Conservation (phyloP, 805 yeast genomes). For the Starmerella lactis-condensi region DNA sequence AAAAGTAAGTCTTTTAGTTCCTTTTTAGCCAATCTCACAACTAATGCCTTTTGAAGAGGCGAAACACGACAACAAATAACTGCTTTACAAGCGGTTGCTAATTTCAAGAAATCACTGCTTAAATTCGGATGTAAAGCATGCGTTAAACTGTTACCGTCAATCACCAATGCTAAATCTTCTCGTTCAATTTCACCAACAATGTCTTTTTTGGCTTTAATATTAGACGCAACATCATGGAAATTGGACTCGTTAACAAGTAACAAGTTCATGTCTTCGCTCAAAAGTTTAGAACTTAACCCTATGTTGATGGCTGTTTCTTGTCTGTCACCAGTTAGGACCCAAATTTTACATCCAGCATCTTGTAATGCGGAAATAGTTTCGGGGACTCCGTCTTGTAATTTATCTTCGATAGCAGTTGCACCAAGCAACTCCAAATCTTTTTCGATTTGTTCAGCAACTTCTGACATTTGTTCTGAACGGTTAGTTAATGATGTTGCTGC, state of each 20-base stretch:
- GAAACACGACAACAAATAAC: conserved; percentile 97
- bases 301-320: conserved; percentile 97
- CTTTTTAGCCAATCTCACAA: conserved; percentile 80
- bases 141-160: conserved; percentile 82
- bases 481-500: conserved; percentile 71
- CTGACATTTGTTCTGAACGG: conserved; percentile 61
- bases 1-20: conserved; percentile 51
- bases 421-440: conserved; percentile 63
- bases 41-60: conserved; percentile 90
- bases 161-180: conserved; percentile 69
- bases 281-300: conserved; percentile 90
- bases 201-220: conserved; percentile 52
- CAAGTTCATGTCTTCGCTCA: conserved; percentile 91
- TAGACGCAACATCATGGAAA: conserved; percentile 55
- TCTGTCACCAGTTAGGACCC: conserved; percentile 97
- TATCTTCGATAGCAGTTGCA: conserved; percentile 97
- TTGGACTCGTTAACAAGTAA: conserved; percentile 74
- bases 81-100: conserved; percentile 79
- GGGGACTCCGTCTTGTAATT: conserved; percentile 94
- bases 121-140: conserved; percentile 69
- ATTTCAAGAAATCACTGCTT: conserved; percentile 56
- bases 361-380: conserved; percentile 90
- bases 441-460: conserved; percentile 79
- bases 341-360: conserved; percentile 87
- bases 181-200: conserved; percentile 44